Base-by-base conservation (phyloP, 805 yeast genomes). In the Monosporozyma unispora region DNA sequence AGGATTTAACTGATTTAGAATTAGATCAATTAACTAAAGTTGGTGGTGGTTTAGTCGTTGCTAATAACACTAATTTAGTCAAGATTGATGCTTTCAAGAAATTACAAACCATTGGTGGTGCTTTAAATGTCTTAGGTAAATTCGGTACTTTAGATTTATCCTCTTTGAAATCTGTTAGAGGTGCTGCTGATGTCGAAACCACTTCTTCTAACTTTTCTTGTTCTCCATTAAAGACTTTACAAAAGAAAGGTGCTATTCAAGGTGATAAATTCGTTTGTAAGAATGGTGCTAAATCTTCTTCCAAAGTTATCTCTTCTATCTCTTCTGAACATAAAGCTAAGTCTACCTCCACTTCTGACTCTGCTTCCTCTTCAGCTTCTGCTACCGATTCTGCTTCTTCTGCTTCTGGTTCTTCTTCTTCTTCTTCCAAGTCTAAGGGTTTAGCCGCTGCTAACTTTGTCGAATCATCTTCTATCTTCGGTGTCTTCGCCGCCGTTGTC, bases 41-140 rank as follows among this genome's bases (percentile, higher is more conserved):
- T 62, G 95, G 91, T 69, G 98, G 99, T 79, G 99, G 96, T 71
- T 86, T 93, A 70, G 82, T 79, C 62, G 74, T 93, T 66, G 80
- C 86, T 56, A 87, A 89, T 81, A 93, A 93, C 84, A 73, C 87
- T 57, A 70, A 76, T 49, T 81, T 91, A 67, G 69, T 66, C 45
- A 61, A 76, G 51, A 74, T 91, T 66, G 74, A 75, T 51, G 91
- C 88, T 66, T 87, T 93, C 80, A 81, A 82, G 60, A 66, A 75
- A 57, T 77, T 93, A 63, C 70, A 75, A 68, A 70, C 85, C 52
- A 80, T 91, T 62, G 87, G 85, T 66, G 98, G 99, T 79, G 93
- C 98, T 61, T 80, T 91, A 57, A 76, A 75, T 67, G 71, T 91
- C 57, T 71, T 70, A 57, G 99, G 99, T 77, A 74, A 78, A 70